Evolutionary conservation across 2,329 filamentous ascomycete genomes (phyloP).

Genomic region (Colletotrichum lupini): DNA sequence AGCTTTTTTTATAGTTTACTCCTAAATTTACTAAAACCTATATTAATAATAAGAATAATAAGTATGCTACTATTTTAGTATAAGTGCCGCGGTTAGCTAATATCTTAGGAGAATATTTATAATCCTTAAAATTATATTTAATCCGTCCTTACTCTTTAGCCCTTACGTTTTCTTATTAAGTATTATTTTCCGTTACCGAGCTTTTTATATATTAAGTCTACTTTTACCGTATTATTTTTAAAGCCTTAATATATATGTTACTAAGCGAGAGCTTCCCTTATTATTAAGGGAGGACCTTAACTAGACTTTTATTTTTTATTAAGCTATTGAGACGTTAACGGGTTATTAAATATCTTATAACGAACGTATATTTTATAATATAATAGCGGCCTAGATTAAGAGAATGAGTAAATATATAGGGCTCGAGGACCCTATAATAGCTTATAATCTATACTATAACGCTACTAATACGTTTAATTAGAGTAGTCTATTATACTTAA

Average conservation of each 20-base stretch:
- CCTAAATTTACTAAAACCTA: constrained; percentile 41
- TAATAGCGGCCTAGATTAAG: constrained; percentile 36
- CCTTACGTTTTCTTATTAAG: background rate
- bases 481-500: background rate
- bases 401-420: constrained; percentile 23
- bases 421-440: background rate
- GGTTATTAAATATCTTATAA: constrained; percentile 31
- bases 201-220: background rate
- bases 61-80: background rate
- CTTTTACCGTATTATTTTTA: background rate
- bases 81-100: background rate
- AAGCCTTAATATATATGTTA: background rate
- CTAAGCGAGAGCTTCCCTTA: background rate
- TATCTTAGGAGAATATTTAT: background rate
- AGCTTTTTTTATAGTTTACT: constrained; percentile 32
- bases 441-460: background rate
- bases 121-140: background rate
- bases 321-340: too few relatives aligned
- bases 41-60: too few relatives aligned
- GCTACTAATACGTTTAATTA: background rate
- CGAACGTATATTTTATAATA: constrained; percentile 28
- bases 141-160: background rate
- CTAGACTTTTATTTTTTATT: background rate
- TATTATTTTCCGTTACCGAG: background rate
- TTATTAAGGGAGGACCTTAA: background rate